These are phyloP conservation scores for Trichoderma sp. DNA, from an alignment of 2,329 filamentous ascomycete genomes.

Conservation along the genomic window DNA sequence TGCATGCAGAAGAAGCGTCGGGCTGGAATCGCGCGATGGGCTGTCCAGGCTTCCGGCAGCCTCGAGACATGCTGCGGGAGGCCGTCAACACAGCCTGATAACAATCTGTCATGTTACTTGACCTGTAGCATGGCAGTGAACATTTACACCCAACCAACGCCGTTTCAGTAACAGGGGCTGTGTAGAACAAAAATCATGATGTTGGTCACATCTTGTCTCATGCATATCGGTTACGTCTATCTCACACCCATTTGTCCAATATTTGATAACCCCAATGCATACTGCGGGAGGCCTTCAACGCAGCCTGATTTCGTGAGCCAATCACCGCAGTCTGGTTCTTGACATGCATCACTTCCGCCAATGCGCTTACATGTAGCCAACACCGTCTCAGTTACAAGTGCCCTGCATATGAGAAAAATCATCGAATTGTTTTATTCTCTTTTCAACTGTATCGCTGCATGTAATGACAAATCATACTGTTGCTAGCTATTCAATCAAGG, in stretches of 20 bases:
- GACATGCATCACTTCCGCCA: background rate
- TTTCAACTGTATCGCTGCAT: background rate
- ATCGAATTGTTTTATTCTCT: background rate
- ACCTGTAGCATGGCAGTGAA: no score
- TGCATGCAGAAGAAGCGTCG: background rate
- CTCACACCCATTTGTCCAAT: background rate
- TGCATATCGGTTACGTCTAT: background rate
- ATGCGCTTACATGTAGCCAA: background rate
- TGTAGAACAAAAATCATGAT: background rate
- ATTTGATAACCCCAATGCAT: background rate
- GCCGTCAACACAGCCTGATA: background rate
- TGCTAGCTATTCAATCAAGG: background rate
- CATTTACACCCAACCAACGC: no score
- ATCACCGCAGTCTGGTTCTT: background rate
- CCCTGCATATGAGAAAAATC: background rate
- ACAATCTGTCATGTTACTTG: background rate
- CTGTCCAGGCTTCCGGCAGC: background rate
- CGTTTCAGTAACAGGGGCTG: no score
- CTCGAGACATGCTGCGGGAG: background rate
- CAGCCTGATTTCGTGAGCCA: background rate
- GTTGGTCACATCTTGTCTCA: background rate
- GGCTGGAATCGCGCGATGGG: background rate
- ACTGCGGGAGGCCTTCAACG: slow-evolving; percentile 8
- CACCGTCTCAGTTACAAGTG: background rate
- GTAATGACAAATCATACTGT: background rate